Conservation (phyloP, 768 basidiomycete species). For the Chiua virens region DNA sequence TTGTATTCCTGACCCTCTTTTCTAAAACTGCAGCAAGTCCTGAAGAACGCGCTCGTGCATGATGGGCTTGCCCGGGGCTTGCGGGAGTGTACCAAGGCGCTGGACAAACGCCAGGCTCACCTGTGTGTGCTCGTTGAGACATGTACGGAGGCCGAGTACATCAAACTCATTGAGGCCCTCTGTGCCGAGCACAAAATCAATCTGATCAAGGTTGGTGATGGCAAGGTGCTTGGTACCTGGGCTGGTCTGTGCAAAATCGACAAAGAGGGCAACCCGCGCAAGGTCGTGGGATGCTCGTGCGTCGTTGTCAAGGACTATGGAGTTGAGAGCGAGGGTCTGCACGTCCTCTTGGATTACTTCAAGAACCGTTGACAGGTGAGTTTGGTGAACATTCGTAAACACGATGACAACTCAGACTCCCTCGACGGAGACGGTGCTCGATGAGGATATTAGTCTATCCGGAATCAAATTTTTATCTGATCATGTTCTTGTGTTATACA, state of each 20-base stretch:
- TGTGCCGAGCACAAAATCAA: slow-evolving; percentile 99
- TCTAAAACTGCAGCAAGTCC: slow-evolving; percentile 70
- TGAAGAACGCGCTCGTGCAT: slow-evolving; percentile 98
- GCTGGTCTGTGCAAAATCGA: slow-evolving; percentile 99
- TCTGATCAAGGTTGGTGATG: slow-evolving; percentile 98
- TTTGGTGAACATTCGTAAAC: slow-evolving; percentile 9
- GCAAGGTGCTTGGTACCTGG: slow-evolving; percentile 98
- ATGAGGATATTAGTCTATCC: slow-evolving; percentile 53
- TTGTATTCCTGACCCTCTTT: background rate
- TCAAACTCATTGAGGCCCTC: slow-evolving; percentile 99
- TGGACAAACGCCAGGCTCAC: slow-evolving; percentile 98
- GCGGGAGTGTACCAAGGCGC: slow-evolving; percentile 95
- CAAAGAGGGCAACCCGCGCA: slow-evolving; percentile 96
- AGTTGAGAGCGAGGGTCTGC: slow-evolving; percentile 89
- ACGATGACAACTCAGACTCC: slow-evolving; percentile 91
- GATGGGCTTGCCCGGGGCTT: slow-evolving; percentile 98
- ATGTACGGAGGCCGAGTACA: slow-evolving; percentile 98
- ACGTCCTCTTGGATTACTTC: slow-evolving; percentile 95
- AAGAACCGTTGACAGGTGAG: slow-evolving; percentile 74
- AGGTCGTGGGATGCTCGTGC: slow-evolving; percentile 89
- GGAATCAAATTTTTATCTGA: slow-evolving; percentile 58
- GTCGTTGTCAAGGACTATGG: slow-evolving; percentile 99
- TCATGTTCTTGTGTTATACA: slow-evolving; percentile 6
- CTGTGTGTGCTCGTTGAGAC: slow-evolving; percentile 99
- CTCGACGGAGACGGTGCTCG: slow-evolving; percentile 74